phyloP scores from a whole-genome alignment of 352 stramenopile genomes.

The Peronospora belbahrii region DNA sequence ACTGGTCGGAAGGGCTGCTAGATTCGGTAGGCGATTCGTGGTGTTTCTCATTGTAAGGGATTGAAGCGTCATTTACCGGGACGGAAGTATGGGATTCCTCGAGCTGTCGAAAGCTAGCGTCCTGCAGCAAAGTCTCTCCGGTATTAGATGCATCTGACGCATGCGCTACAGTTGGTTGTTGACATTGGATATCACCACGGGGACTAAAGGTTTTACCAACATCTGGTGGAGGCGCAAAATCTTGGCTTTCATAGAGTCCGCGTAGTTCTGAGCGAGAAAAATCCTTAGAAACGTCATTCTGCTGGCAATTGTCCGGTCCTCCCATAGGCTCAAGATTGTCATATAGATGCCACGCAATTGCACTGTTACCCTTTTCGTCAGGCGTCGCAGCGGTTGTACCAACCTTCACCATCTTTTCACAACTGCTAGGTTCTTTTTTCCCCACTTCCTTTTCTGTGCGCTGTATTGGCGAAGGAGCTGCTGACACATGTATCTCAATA shows the following conservation, averaged over 20 bases:
- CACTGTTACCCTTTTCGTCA: not conserved
- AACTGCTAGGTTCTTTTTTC: not conserved
- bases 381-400: not conserved
- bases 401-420: not conserved
- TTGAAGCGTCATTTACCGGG: constrained; percentile 8
- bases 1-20: constrained; percentile 4
- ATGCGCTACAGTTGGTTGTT: not conserved
- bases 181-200: not conserved
- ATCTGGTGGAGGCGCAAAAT: not conserved
- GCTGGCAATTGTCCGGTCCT: constrained; percentile 2
- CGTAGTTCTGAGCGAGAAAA: constrained; percentile 26
- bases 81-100: constrained; percentile 15
- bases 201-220: not conserved
- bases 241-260: not conserved
- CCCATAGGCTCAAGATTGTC: constrained; percentile 3
- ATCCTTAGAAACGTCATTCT: not conserved
- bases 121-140: constrained; percentile 5
- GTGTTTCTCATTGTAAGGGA: constrained; percentile 1
- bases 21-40: constrained; percentile 6
- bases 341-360: constrained; percentile 9
- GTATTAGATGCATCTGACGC: constrained; percentile 3
- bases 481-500: constrained; percentile 28
- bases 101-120: constrained; percentile 8
- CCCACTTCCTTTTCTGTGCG: constrained; percentile 1
- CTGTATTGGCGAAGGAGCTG: constrained; percentile 14